phyloP scores from a whole-genome alignment of 148 eudicot species.

The Fallopia convolvulus region DNA sequence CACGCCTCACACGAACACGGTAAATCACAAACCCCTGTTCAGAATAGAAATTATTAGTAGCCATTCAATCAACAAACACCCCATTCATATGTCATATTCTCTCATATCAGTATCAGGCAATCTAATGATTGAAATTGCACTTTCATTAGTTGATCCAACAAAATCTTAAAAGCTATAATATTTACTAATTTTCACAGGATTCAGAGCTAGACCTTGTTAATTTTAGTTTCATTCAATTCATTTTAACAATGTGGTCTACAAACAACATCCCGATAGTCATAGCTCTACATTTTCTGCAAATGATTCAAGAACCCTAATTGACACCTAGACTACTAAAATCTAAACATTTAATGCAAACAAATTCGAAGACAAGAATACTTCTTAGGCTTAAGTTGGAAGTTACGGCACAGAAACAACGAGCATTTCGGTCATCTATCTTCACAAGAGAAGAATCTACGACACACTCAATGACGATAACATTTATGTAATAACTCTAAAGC shows the following conservation, averaged over 20 bases:
- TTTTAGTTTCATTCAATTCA: no score
- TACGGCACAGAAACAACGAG: no score
- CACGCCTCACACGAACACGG: slow-evolving; percentile 9
- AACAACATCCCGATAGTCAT: neutral
- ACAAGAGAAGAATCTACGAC: neutral
- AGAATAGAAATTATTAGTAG: neutral
- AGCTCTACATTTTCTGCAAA: neutral
- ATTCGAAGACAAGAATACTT: no score
- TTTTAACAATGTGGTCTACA: no score
- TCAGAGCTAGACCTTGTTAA: no score
- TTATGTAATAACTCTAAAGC: neutral
- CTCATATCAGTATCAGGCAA: neutral
- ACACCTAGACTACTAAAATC: neutral
- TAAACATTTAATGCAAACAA: neutral
- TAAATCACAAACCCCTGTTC: neutral
- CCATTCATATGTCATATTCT: neutral
- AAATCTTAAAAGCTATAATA: neutral
- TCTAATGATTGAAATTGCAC: neutral
- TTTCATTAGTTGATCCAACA: neutral
- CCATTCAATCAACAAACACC: neutral
- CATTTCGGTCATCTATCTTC: no score
- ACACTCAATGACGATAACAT: neutral
- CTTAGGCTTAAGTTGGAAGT: no score
- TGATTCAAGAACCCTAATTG: neutral
- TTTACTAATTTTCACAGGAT: no score